Base-by-base conservation (phyloP, 805 yeast genomes). In the Yamadazyma akitaensis region DNA sequence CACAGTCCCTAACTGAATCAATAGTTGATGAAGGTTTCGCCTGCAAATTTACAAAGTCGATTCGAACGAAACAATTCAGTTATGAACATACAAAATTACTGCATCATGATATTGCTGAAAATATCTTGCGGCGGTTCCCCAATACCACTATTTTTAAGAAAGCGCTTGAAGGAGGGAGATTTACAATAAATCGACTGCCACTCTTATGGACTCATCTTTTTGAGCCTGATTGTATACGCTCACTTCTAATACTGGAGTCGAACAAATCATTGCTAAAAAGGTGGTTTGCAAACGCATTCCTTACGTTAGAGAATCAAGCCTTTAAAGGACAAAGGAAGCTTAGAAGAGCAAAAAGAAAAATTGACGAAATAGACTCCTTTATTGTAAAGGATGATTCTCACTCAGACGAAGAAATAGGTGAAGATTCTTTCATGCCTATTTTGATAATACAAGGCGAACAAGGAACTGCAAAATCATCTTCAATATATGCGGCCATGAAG, bases 401-500 rank as follows among this genome's bases (percentile, higher is more conserved):
- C 13, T 44, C 21, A n/a, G 58, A 49, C 4, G 63, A 59, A 13
- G 62, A 56, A 10, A 61, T 66, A 1, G 68, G 62, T 6, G 72
- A 67, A 26, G 74, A 69, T 10, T 54, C 63, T 0, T 82, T 76
- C 57, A 76, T 81, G 1, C 92, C 94, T 0, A 59, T 86, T 2
- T 63, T 85, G 59, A 78, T 88, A 11, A 56, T 88, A 2, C 69
- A 75, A 47, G 99, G 99, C 0, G 79, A 82, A 0, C 59, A 73
- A 0, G 96, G 96, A 0, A 72, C 80, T 10, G 95, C 97, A 2
- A 92, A 92, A 60, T 84, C 94, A 0, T 74, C 89, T 0, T 64
- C 90, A 0, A 72, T 92, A 0, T 79, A 86, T 53, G 79, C 95
- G 0, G 76, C 84, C 2, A 80, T 85, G 59, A 68, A 77, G 9